phyloP scores from a whole-genome alignment of 805 yeast genomes.

The Lachancea meyersii region DNA sequence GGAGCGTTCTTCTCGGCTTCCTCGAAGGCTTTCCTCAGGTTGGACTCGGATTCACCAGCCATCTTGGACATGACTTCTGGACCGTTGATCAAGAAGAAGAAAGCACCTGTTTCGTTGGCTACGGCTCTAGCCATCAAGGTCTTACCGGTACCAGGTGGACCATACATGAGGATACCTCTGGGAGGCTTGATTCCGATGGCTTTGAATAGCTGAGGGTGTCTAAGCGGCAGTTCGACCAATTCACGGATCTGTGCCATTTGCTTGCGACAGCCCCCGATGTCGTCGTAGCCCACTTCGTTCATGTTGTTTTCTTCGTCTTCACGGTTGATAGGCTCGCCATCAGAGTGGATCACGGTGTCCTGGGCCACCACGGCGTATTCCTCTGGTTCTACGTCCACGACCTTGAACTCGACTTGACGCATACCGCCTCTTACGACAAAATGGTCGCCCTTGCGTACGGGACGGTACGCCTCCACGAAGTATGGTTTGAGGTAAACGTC shows the following conservation, averaged over 20 bases:
- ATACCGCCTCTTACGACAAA: constrained; percentile 97
- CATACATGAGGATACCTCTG: constrained; percentile 94
- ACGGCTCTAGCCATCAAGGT: constrained; percentile 99
- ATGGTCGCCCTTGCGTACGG: constrained; percentile 95
- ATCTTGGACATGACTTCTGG: constrained; percentile 99
- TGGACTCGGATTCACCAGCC: constrained; percentile 99
- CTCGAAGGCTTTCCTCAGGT: constrained; percentile 95
- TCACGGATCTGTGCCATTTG: constrained; percentile 99
- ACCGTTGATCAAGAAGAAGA: constrained; percentile 95
- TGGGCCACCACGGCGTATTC: constrained; percentile 97
- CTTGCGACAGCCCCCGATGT: constrained; percentile 97
- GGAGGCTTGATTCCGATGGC: constrained; percentile 99
- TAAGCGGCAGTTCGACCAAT: constrained; percentile 92
- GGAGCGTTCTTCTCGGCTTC: constrained; percentile 99
- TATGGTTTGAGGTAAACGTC: constrained; percentile 96
- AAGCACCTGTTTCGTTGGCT: constrained; percentile 98
- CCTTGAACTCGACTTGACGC: constrained; percentile 99
- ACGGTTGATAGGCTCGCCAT: constrained; percentile 97
- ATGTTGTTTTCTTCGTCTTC: constrained; percentile 96
- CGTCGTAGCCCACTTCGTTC: constrained; percentile 97
- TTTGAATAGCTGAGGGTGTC: constrained; percentile 98
- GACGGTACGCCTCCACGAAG: constrained; percentile 98
- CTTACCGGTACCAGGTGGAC: constrained; percentile 99
- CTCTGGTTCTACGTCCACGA: constrained; percentile 95
- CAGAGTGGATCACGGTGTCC: constrained; percentile 96